Base-by-base conservation (phyloP, 306 rosid species). In the Prunus mume region DNA sequence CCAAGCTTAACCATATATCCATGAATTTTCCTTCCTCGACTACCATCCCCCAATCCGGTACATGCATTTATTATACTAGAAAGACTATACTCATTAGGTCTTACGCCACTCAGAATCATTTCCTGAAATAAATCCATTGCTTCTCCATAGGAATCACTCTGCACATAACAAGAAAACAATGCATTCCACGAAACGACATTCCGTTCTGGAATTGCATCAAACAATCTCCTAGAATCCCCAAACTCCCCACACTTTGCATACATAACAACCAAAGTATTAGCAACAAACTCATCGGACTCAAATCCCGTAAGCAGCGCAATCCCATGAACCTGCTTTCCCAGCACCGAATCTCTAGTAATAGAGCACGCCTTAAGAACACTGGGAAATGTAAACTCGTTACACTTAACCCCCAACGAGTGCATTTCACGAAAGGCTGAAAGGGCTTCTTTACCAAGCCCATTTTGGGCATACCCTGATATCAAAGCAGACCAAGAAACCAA, bases 161-260 rank as follows among this genome's bases (percentile, higher is more conserved):
- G 96, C 80, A 84, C 86, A 55, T 89, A 92, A 83, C 93, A 90
- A 60, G 96, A 91, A 80, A 94, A 84, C 83, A 94, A 75, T 0
- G 90, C 89, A 76, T 92, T 92, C 97, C 97, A 92, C 1, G 93
- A 90, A 50, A 94, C 89, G 69, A 94, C 95, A 79, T 80, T 85
- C 30, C 77, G 78, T 41, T 79, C 88, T 2, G 64, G 72, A 78
- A 89, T 89, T n/a, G 61, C 68, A 41, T 88, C 85, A 65, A 92
- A 94, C 70, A 88, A 71, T 61, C 67, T 90, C 86, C 85, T 87
- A 14, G 92, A 90, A 79, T 88, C 95, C 41, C 80, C 84, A 50
- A 92, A 84, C 70, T 86, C 83, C 71, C 91, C 88, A 17, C 93
- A 89, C 75, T 88, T 94, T 0, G 96, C 89, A 69, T 92, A 94